These are phyloP conservation scores for Allantophomopsis cytisporea DNA, from an alignment of 2,329 filamentous ascomycete genomes.

Conservation along the genomic window DNA sequence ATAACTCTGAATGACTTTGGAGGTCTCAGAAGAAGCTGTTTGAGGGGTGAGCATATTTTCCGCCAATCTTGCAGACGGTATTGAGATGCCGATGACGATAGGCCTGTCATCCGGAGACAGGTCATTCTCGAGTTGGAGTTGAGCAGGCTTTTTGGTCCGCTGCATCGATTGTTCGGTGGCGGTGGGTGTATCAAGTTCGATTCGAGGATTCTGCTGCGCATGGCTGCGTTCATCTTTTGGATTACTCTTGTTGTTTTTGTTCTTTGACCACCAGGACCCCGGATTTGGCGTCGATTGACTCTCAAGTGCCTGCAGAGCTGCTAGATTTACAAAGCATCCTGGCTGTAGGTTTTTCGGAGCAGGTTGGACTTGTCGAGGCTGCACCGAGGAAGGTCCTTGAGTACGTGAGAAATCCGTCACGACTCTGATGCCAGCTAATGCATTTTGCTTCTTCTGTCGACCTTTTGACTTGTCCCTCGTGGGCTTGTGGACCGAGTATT, in stretches of 20 bases:
- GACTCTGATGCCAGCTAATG: slow-evolving; percentile 49
- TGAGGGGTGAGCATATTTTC: slow-evolving; percentile 36
- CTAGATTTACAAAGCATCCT: slow-evolving; percentile 32
- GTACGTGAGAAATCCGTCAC: slow-evolving; percentile 51
- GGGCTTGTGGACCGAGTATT: slow-evolving; percentile 19
- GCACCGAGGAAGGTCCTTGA: slow-evolving; percentile 27
- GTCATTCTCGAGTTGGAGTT: slow-evolving; percentile 20
- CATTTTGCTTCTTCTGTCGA: slow-evolving; percentile 46
- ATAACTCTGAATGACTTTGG: slow-evolving; percentile 11
- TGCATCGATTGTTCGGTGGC: slow-evolving; percentile 1
- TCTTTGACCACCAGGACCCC: slow-evolving; percentile 16
- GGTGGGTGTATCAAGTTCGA: not conserved
- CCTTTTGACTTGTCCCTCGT: slow-evolving; percentile 38
- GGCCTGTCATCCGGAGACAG: slow-evolving; percentile 57
- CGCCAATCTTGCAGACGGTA: slow-evolving; percentile 38
- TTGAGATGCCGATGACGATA: slow-evolving; percentile 58
- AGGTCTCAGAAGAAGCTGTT: slow-evolving; percentile 17
- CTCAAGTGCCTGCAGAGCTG: slow-evolving; percentile 44
- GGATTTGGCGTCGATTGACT: slow-evolving; percentile 8
- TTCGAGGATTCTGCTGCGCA: not conserved
- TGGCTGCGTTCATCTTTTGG: slow-evolving; percentile 7
- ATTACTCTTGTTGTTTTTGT: not conserved
- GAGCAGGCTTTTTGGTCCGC: not conserved
- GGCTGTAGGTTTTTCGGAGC: slow-evolving; percentile 4
- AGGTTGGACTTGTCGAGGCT: slow-evolving; percentile 13